These are phyloP conservation scores for Colletotrichum magnum DNA, from an alignment of 2,329 filamentous ascomycete genomes.

Conservation along the genomic window DNA sequence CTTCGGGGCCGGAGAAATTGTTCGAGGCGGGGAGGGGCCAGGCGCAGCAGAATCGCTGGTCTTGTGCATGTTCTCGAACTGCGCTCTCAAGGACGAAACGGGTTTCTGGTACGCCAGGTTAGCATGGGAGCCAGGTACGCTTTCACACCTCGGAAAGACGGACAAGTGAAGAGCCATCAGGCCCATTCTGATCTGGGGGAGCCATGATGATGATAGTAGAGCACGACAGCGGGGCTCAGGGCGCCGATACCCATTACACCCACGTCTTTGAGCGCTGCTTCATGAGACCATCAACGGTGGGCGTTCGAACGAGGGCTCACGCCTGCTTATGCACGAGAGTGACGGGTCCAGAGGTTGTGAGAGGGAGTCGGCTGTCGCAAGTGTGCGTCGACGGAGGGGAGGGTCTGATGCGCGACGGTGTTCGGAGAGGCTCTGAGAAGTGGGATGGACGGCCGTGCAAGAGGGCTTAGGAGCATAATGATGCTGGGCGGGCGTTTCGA, in stretches of 20 bases:
- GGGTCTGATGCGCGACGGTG: conserved; percentile 26
- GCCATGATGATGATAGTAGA: conserved; percentile 55
- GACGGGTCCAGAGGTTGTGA: background rate
- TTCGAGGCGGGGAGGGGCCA: conserved; percentile 48
- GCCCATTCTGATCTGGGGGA: conserved; percentile 67
- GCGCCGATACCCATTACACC: conserved; percentile 53
- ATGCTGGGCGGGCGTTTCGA: conserved; percentile 38
- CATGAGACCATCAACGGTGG: conserved; percentile 43
- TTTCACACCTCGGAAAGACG: conserved; percentile 48
- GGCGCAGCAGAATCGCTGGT: conserved; percentile 52
- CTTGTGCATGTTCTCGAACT: conserved; percentile 83
- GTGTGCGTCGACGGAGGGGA: conserved; percentile 18
- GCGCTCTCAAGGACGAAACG: conserved; percentile 84
- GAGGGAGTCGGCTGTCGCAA: conserved; percentile 15
- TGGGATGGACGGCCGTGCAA: conserved; percentile 38
- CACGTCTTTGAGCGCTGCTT: conserved; percentile 44
- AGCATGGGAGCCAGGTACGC: conserved; percentile 42
- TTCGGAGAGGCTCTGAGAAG: conserved; percentile 33
- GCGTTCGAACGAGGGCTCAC: conserved; percentile 3
- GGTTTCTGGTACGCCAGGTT: conserved; percentile 71
- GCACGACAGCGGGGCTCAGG: conserved; percentile 47
- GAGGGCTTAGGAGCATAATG: conserved; percentile 40
- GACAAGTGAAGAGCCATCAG: conserved; percentile 84
- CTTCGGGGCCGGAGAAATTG: conserved; percentile 56
- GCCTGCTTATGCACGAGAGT: conserved; percentile 14